Conservation (phyloP, 2,329 filamentous ascomycete genomes). For the Aspergillus floridensis region DNA sequence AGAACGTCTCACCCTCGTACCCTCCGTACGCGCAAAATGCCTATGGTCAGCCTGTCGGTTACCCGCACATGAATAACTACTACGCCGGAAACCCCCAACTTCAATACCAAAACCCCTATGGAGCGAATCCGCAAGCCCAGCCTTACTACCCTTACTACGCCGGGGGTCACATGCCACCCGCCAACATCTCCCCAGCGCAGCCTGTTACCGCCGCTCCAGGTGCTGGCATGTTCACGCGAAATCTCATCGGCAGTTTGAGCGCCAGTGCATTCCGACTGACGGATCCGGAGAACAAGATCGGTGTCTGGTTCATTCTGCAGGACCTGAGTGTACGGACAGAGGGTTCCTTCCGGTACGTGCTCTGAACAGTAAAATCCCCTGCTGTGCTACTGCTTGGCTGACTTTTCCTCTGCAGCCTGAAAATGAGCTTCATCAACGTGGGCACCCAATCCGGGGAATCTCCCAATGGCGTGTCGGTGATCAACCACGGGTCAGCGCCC, state of each 20-base stretch:
- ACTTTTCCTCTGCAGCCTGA: constrained; percentile 47
- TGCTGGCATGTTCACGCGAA: constrained; percentile 82
- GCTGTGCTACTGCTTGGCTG: constrained; percentile 2
- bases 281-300: constrained; percentile 75
- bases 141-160: constrained; percentile 35
- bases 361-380: too few species aligned
- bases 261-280: constrained; percentile 83
- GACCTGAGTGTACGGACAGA: constrained; percentile 93
- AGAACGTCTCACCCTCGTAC: constrained; percentile 37
- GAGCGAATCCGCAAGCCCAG: constrained; percentile 24
- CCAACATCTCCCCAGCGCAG: constrained; percentile 38
- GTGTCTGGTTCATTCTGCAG: constrained; percentile 95
- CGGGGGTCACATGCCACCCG: constrained; percentile 33
- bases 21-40: constrained; percentile 38
- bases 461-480: constrained; percentile 44
- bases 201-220: constrained; percentile 52
- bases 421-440: constrained; percentile 82
- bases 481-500: constrained; percentile 74
- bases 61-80: constrained; percentile 38
- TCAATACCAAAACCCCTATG: constrained; percentile 37
- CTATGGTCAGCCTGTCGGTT: constrained; percentile 41
- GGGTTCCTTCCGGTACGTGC: constrained; percentile 73
- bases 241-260: constrained; percentile 86
- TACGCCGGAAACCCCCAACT: constrained; percentile 34
- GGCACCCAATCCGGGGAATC: constrained; percentile 49